phyloP scores from a whole-genome alignment of 139 green algal species.

The Picochlorum sp. region DNA sequence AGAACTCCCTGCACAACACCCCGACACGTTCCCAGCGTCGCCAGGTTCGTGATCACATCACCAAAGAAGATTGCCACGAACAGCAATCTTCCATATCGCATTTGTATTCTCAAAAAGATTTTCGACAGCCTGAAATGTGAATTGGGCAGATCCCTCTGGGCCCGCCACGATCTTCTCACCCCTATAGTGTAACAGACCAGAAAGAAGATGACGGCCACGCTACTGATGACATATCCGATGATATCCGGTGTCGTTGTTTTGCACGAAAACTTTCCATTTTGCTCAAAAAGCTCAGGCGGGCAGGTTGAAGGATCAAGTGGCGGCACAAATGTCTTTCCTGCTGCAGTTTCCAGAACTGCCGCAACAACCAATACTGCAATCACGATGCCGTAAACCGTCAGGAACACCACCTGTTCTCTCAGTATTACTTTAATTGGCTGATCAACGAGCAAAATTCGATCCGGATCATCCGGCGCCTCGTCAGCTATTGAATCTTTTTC shows the following conservation, averaged over 20 bases:
- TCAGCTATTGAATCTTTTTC: not conserved
- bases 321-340: too few species aligned
- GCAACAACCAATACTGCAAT: not conserved
- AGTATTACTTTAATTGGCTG: not conserved
- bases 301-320: too few species aligned
- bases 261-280: too few species aligned
- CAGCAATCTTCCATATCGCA: not conserved
- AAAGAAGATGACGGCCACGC: not conserved
- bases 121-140: constrained; percentile 2
- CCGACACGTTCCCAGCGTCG: not conserved
- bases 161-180: not conserved
- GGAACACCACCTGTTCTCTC: not conserved
- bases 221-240: not conserved
- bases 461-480: not conserved
- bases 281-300: too few species aligned
- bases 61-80: not conserved
- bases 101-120: not conserved
- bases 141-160: not conserved
- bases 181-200: not conserved
- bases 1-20: not conserved
- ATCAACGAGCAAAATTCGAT: not conserved
- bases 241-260: too few species aligned
- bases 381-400: not conserved
- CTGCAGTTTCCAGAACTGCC: too few species aligned
- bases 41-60: not conserved